A percentile compares a stretch with the other conserved stretches of the same genome.
phyloP scores from a whole-genome alignment of 768 basidiomycete species.

The Mycena floridula region DNA sequence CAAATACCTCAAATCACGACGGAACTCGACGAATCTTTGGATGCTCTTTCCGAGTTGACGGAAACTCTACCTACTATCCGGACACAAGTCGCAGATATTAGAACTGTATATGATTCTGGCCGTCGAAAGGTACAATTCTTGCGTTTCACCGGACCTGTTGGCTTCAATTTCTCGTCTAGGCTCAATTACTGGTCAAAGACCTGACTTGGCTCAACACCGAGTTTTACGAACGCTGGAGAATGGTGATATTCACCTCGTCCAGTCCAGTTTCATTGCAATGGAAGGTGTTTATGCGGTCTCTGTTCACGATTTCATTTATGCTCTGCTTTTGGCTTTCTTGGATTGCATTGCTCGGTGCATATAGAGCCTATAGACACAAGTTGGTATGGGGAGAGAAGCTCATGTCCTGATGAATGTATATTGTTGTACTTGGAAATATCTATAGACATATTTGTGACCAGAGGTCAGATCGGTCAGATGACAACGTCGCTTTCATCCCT shows the following conservation, averaged over 20 bases:
- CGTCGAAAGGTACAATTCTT: conserved; percentile 45
- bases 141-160: conserved; percentile 1
- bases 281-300: conserved; percentile 55
- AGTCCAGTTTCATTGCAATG: conserved; percentile 70
- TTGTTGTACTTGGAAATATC: too few species aligned
- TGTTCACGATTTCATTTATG: conserved; percentile 53
- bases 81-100: conserved; percentile 55
- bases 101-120: conserved; percentile 66
- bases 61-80: conserved; percentile 56
- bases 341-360: conserved; percentile 59
- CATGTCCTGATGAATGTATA: conserved; percentile 49
- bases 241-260: conserved; percentile 65
- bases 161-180: conserved; percentile 32
- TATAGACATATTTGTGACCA: too few species aligned
- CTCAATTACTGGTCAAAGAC: conserved; percentile 54
- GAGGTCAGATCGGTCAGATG: too few species aligned
- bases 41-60: conserved; percentile 51
- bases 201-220: conserved; percentile 75
- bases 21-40: conserved; percentile 56
- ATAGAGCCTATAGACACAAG: conserved; percentile 67
- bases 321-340: conserved; percentile 54
- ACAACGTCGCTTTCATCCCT: too few species aligned
- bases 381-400: conserved; percentile 77
- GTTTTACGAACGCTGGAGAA: conserved; percentile 69
- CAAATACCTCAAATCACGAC: conserved; percentile 59